Conservation (phyloP, 768 basidiomycete genomes). For the Hypholoma sublateritium region DNA sequence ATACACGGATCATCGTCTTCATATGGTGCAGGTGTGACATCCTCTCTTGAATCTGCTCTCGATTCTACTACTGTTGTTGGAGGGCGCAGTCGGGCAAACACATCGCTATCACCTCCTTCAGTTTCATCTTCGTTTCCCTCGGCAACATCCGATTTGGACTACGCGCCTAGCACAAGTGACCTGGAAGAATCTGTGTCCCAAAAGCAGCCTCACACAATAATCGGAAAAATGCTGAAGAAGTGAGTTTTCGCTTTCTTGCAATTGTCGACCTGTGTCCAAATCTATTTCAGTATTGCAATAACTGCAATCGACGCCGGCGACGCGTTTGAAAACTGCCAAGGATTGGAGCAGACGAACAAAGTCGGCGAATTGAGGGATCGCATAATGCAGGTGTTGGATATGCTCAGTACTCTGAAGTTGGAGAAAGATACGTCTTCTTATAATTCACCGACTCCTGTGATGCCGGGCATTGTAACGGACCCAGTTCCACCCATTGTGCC, state of each 20-base stretch:
- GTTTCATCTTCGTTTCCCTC: constrained; percentile 22
- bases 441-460: constrained; percentile 8
- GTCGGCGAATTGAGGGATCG: constrained; percentile 58
- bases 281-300: constrained; percentile 50
- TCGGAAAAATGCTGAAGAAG: constrained; percentile 51
- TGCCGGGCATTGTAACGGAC: constrained; percentile 13
- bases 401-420: constrained; percentile 46
- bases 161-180: constrained; percentile 13
- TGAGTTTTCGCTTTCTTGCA: constrained; percentile 30
- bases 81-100: constrained; percentile 39
- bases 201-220: constrained; percentile 30
- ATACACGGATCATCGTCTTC: constrained; percentile 39
- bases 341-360: constrained; percentile 45
- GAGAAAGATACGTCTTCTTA: constrained; percentile 12
- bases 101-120: constrained; percentile 31
- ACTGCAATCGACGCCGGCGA: constrained; percentile 58
- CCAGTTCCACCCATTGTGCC: constrained; percentile 11
- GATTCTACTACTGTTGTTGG: constrained; percentile 33
- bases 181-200: constrained; percentile 23
- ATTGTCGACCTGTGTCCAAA: constrained; percentile 17
- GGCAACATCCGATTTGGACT: constrained; percentile 14
- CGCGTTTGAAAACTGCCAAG: constrained; percentile 47
- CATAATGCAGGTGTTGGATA: constrained; percentile 51
- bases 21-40: constrained; percentile 36
- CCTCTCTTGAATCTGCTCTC: constrained; percentile 46